Conservation (phyloP, 257 asterid species). For the Marsdenia floribunda region DNA sequence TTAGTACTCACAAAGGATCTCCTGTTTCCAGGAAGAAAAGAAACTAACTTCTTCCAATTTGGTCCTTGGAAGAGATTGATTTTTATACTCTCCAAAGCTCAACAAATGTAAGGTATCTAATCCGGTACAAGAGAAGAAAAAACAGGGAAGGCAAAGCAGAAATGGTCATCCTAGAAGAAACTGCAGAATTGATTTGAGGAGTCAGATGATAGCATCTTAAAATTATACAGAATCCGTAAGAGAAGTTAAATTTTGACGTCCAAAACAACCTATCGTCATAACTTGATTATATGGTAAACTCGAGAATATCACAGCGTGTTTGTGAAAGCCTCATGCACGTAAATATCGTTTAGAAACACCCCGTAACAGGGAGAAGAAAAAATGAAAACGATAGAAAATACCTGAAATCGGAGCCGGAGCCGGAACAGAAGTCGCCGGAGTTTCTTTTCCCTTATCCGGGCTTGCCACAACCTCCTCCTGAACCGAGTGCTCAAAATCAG, state of each 20-base stretch:
- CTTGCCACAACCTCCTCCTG: slow-evolving; percentile 43
- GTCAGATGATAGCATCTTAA: slow-evolving; percentile 3
- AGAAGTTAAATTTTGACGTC: neutral
- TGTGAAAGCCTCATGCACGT: neutral
- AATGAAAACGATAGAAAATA: slow-evolving; percentile 4
- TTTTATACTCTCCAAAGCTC: neutral
- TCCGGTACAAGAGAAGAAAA: neutral
- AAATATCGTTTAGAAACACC: neutral
- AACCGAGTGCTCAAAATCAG: slow-evolving; percentile 72
- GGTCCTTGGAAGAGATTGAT: neutral
- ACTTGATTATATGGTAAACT: neutral
- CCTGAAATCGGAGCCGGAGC: slow-evolving; percentile 67
- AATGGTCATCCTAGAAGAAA: neutral
- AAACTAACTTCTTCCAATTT: neutral
- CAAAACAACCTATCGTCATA: neutral
- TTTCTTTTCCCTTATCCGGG: slow-evolving; percentile 31
- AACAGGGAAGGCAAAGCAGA: neutral
- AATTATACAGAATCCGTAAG: neutral
- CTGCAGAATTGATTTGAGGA: neutral
- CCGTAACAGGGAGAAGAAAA: neutral
- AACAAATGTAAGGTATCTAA: neutral
- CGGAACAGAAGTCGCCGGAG: slow-evolving; percentile 32
- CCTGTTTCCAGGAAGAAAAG: neutral
- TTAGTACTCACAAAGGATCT: neutral
- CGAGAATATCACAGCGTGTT: neutral